A percentile compares a stretch with the other conserved stretches of the same genome.
Evolutionary conservation across 352 stramenopile species (phyloP).

Genomic region (Pythium insidiosum): DNA sequence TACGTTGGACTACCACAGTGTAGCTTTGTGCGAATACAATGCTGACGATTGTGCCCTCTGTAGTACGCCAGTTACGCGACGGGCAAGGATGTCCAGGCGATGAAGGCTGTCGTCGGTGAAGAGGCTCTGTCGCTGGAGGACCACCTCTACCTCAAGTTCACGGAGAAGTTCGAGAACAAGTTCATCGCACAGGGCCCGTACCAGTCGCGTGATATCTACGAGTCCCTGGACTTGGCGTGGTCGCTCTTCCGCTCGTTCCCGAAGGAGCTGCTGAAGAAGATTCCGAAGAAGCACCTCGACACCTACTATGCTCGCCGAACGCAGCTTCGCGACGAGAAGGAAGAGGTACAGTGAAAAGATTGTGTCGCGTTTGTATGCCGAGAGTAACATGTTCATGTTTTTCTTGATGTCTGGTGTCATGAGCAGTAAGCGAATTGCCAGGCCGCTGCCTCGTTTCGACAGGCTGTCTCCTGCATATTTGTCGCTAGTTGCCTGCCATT

Average conservation of each 20-base stretch:
- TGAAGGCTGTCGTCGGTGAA: constrained; percentile 99
- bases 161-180: constrained; percentile 98
- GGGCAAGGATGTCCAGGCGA: constrained; percentile 98
- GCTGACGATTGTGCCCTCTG: too few species aligned
- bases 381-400: not conserved
- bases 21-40: not conserved
- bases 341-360: constrained; percentile 35
- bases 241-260: constrained; percentile 98
- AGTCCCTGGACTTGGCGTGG: constrained; percentile 98
- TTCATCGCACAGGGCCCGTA: constrained; percentile 97
- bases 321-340: constrained; percentile 82
- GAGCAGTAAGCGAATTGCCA: too few species aligned
- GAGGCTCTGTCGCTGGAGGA: constrained; percentile 98
- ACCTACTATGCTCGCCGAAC: constrained; percentile 94
- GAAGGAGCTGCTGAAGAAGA: constrained; percentile 99
- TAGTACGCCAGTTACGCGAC: constrained; percentile 84
- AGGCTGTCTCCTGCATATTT: too few species aligned
- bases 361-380: not conserved
- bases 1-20: constrained; percentile 32
- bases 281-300: constrained; percentile 98
- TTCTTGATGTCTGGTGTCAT: too few species aligned
- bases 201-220: constrained; percentile 97
- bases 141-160: constrained; percentile 99
- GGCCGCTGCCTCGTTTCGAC: too few species aligned
- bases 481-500: too few species aligned